Conservation (phyloP, 805 yeast species). For the Cyberlindnera maritima region DNA sequence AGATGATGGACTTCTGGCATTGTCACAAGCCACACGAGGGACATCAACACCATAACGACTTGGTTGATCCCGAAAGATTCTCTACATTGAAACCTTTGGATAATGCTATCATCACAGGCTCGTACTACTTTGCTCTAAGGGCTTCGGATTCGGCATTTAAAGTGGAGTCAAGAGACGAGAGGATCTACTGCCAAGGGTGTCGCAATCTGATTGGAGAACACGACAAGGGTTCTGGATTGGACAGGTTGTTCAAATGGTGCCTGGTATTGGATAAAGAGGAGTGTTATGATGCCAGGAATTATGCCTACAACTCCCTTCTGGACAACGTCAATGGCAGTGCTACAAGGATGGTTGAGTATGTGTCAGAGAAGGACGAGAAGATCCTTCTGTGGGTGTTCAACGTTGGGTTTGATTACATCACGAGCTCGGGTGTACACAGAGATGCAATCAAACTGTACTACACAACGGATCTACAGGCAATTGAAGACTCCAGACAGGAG, state of each 20-base stretch:
- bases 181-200: constrained; percentile 39
- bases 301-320: constrained; percentile 37
- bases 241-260: constrained; percentile 57
- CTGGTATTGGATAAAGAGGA: constrained; percentile 35
- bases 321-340: constrained; percentile 44
- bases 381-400: constrained; percentile 51
- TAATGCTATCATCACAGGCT: constrained; percentile 49
- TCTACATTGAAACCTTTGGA: constrained; percentile 44
- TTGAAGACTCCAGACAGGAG: constrained; percentile 28
- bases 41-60: background rate
- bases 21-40: constrained; percentile 71
- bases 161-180: constrained; percentile 2
- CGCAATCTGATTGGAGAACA: constrained; percentile 37
- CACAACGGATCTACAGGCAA: constrained; percentile 30
- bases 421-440: constrained; percentile 7
- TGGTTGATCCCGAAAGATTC: constrained; percentile 29
- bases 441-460: constrained; percentile 46
- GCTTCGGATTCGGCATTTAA: constrained; percentile 4
- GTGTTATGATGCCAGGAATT: constrained; percentile 35
- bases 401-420: constrained; percentile 33
- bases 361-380: constrained; percentile 17
- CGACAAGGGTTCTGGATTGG: constrained; percentile 31
- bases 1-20: constrained; percentile 97
- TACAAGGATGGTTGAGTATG: constrained; percentile 33
- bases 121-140: constrained; percentile 43